These are phyloP conservation scores for Candida yuanshanica DNA, from an alignment of 805 yeast species.

Conservation along the genomic window DNA sequence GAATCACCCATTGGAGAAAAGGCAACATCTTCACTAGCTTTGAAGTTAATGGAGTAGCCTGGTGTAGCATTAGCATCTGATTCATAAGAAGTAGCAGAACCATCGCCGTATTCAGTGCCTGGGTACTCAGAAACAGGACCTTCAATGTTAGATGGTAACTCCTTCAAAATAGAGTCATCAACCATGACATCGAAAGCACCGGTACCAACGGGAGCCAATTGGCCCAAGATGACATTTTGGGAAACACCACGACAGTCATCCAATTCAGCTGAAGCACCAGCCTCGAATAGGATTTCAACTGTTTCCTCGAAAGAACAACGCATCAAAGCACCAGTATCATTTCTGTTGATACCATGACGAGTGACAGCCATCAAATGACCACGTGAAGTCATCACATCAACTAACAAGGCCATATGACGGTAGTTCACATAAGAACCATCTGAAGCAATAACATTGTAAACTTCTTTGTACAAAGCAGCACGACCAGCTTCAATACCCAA, in stretches of 20 bases:
- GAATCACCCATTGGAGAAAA: slow-evolving; percentile 92
- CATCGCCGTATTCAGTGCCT: slow-evolving; percentile 39
- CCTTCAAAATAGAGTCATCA: slow-evolving; percentile 79
- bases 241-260: slow-evolving; percentile 99
- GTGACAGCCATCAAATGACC: slow-evolving; percentile 98
- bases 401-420: slow-evolving; percentile 95
- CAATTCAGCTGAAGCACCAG: slow-evolving; percentile 95
- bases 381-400: slow-evolving; percentile 97
- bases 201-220: slow-evolving; percentile 97
- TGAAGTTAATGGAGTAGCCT: slow-evolving; percentile 53
- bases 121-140: slow-evolving; percentile 34
- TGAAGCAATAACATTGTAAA: slow-evolving; percentile 94
- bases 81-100: slow-evolving; percentile 85
- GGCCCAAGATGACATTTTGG: slow-evolving; percentile 95
- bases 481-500: slow-evolving; percentile 98
- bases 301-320: slow-evolving; percentile 99
- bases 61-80: slow-evolving; percentile 78
- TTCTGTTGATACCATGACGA: slow-evolving; percentile 98
- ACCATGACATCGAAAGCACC: slow-evolving; percentile 96
- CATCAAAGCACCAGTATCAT: slow-evolving; percentile 98
- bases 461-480: slow-evolving; percentile 88
- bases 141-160: slow-evolving; percentile 29
- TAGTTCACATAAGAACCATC: slow-evolving; percentile 99
- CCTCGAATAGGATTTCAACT: slow-evolving; percentile 94
- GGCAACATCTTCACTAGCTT: slow-evolving; percentile 65